Base-by-base conservation (phyloP, 371 early-diverging fungal species). In the Blakeslea trispora region DNA sequence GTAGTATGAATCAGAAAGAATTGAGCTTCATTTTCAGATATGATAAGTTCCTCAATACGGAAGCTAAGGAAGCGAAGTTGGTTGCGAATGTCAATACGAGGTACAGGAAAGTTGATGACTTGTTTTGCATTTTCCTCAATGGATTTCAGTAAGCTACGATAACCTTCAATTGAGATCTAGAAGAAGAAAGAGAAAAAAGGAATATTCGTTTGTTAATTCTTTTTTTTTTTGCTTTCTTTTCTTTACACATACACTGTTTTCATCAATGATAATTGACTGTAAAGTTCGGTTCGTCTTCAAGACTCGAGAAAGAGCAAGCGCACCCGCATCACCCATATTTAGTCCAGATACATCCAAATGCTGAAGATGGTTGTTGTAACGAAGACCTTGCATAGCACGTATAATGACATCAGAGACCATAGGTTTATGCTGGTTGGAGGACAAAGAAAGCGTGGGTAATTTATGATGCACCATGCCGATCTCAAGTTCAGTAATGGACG, bases 151-250 rank as follows among this genome's bases (percentile, higher is more conserved):
- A 77, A 35, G 6, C 48, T 61, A 19, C 70, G 62, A 43, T 59
- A 77, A 13, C 77, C 77, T 23, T 71, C 69, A 43, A 77, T 72
- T 0, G 74, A 63, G 14, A 68, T 68, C 76, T 75, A 59, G 28
- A 28, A 28, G 7, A 28, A 7, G 3, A 28, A 28, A 28, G 28
- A 7, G 28, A 35, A 21, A 3, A 15, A 35, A 14, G 32, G 8
- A 31, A 50, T 28, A 17, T n/a, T n/a, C n/a, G n/a, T n/a, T n/a
- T n/a, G n/a, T n/a, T n/a, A n/a, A n/a, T n/a, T n/a, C n/a, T n/a
- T n/a, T 28, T 22, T 28, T 21, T 28, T 19, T 13, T 28, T 22
- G 21, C 21, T 28, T 19, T 13, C 14, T 28, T 42, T 31, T 5
- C 5, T 31, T 2, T 39, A 11, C 23, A 45, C 64, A 50, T 72